Conservation (phyloP, 2,329 filamentous ascomycete genomes). For the Neonectria magnoliae region DNA sequence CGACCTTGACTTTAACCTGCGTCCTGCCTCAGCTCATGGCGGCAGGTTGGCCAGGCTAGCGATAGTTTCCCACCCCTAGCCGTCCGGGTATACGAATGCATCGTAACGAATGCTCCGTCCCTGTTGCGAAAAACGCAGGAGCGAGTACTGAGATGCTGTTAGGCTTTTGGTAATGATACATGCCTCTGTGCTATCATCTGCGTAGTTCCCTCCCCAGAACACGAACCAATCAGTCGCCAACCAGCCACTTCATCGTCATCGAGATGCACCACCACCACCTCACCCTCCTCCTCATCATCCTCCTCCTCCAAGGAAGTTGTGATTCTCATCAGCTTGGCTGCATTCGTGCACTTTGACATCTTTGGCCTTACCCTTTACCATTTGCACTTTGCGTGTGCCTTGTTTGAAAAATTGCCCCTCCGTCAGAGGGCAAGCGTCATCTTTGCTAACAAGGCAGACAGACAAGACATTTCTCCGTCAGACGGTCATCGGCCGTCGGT, state of each 20-base stretch:
- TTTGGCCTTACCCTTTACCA: background rate
- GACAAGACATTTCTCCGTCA: background rate
- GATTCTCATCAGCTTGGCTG: background rate
- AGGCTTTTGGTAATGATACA: background rate
- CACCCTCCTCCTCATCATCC: background rate
- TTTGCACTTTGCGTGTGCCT: background rate
- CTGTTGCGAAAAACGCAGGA: background rate
- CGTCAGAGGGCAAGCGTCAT: background rate
- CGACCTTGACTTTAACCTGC: slow-evolving; percentile 31
- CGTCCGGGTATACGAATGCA: background rate
- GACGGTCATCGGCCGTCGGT: background rate
- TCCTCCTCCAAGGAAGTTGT: background rate
- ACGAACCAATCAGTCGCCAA: background rate
- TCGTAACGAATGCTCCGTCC: background rate
- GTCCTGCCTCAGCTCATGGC: slow-evolving; percentile 23
- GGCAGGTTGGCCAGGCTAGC: slow-evolving; percentile 5
- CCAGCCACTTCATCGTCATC: background rate
- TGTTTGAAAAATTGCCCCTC: background rate
- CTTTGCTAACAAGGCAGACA: background rate
- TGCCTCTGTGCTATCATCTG: background rate
- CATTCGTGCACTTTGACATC: background rate
- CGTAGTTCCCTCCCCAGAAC: background rate
- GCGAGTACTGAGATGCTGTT: background rate
- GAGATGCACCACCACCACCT: background rate
- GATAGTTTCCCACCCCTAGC: background rate